Conservation (phyloP, 345 rosid genomes). For the Lumnitzera littorea region DNA sequence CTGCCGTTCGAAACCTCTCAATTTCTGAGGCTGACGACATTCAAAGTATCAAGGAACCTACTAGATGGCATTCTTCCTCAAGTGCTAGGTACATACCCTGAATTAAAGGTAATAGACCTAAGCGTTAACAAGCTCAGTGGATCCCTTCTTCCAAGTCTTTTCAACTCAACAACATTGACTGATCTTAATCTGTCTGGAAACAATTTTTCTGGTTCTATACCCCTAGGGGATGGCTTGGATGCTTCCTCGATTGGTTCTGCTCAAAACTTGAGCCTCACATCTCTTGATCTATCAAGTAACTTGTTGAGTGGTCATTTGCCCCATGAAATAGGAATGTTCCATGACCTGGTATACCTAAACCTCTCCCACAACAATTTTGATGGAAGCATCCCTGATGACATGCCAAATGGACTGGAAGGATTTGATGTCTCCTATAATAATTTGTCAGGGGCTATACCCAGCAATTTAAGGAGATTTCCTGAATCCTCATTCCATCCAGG, state of each 20-base stretch:
- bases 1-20: conserved; percentile 61
- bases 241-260: conserved; percentile 16
- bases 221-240: conserved; percentile 32
- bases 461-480: conserved; percentile 57
- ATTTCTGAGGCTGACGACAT: conserved; percentile 58
- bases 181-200: conserved; percentile 65
- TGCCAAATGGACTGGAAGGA: conserved; percentile 51
- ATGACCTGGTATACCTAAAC: conserved; percentile 45
- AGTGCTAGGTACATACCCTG: conserved; percentile 54
- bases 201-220: conserved; percentile 63
- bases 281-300: conserved; percentile 67
- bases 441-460: conserved; percentile 71
- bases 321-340: conserved; percentile 32
- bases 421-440: conserved; percentile 65
- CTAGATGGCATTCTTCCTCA: conserved; percentile 60
- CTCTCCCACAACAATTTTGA: conserved; percentile 61
- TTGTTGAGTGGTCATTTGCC: conserved; percentile 52
- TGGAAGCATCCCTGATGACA: conserved; percentile 60
- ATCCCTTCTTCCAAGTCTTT: conserved; percentile 44
- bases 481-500: conserved; percentile 86
- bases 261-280: conserved; percentile 46
- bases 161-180: conserved; percentile 48
- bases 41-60: conserved; percentile 55
- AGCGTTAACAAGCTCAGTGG: conserved; percentile 61
- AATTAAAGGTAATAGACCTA: conserved; percentile 58